Evolutionary conservation across 257 asterid species (phyloP).

Genomic region (Capsicum rhomboideum): DNA sequence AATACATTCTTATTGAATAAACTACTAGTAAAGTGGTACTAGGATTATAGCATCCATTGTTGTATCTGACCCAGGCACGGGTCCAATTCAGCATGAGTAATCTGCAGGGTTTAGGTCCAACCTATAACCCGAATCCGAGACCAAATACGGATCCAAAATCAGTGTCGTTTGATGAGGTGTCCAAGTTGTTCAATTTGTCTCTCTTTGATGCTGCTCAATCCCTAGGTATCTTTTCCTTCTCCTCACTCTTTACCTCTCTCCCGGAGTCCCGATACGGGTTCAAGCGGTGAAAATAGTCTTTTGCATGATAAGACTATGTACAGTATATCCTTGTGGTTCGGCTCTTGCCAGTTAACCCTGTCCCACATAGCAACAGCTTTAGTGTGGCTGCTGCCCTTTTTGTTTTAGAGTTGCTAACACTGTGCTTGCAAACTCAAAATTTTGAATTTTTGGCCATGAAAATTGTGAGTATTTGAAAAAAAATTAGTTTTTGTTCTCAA

Average conservation of each 20-base stretch:
- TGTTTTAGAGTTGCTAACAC: background rate
- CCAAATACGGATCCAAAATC: slow-evolving; percentile 13
- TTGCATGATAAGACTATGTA: too few species aligned
- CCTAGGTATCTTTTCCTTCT: slow-evolving; percentile 28
- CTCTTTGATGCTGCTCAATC: slow-evolving; percentile 61
- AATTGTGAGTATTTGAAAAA: too few species aligned
- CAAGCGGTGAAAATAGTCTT: too few species aligned
- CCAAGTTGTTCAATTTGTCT: slow-evolving; percentile 44
- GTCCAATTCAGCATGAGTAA: slow-evolving; percentile 20
- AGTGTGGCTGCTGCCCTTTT: too few species aligned
- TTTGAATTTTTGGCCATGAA: background rate
- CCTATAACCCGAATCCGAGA: slow-evolving; percentile 2
- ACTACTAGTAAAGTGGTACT: too few species aligned
- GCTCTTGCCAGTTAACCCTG: too few species aligned
- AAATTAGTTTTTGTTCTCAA: too few species aligned
- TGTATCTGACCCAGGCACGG: background rate
- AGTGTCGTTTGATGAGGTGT: slow-evolving; percentile 40
- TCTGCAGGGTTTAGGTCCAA: slow-evolving; percentile 19
- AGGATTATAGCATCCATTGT: background rate
- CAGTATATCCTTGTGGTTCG: too few species aligned
- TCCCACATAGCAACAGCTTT: too few species aligned
- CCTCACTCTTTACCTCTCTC: background rate
- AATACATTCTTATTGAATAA: too few species aligned
- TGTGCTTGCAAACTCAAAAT: background rate
- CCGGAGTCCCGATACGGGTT: too few species aligned